Evolutionary conservation across 2,329 filamentous ascomycete species (phyloP).

Genomic region (Ascocoryne sarcoides): DNA sequence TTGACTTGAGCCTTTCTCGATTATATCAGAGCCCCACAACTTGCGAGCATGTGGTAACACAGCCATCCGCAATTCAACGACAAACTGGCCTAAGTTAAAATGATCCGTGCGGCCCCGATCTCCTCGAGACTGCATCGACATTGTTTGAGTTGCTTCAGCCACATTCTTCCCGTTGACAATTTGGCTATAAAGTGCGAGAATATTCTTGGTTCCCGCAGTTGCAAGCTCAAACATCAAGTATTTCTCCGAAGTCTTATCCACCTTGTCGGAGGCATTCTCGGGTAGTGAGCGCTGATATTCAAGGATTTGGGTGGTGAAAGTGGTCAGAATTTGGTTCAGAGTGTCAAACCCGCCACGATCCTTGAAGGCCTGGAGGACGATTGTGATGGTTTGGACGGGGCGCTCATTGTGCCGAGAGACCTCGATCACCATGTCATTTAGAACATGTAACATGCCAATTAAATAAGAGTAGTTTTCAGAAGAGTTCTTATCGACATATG

Average conservation of each 20-base stretch:
- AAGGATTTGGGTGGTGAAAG: conserved; percentile 51
- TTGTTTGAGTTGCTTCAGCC: conserved; percentile 62
- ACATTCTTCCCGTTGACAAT: conserved; percentile 73
- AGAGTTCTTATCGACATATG: conserved; percentile 34
- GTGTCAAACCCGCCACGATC: conserved; percentile 66
- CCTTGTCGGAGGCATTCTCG: conserved; percentile 20
- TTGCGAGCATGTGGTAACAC: conserved; percentile 67
- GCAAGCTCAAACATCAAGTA: conserved; percentile 33
- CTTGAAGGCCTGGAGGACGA: conserved; percentile 82
- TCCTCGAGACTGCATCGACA: conserved; percentile 40
- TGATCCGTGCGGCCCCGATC: conserved; percentile 49
- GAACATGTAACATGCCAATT: conserved; percentile 69
- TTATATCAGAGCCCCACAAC: conserved; percentile 78
- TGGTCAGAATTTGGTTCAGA: conserved; percentile 62
- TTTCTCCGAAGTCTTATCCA: conserved; percentile 27
- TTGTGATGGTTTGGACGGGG: conserved; percentile 50
- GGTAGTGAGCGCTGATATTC: neutral
- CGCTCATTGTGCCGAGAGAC: conserved; percentile 25
- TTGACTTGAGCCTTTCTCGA: conserved; percentile 69
- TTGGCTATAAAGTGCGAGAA: conserved; percentile 71
- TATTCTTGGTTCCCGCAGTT: conserved; percentile 62
- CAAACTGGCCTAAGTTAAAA: conserved; percentile 64
- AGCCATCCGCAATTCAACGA: conserved; percentile 76
- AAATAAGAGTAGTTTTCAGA: conserved; percentile 68
- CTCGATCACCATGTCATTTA: conserved; percentile 74